phyloP scores from a whole-genome alignment of 805 yeast species.

The Yarrowia sp. region DNA sequence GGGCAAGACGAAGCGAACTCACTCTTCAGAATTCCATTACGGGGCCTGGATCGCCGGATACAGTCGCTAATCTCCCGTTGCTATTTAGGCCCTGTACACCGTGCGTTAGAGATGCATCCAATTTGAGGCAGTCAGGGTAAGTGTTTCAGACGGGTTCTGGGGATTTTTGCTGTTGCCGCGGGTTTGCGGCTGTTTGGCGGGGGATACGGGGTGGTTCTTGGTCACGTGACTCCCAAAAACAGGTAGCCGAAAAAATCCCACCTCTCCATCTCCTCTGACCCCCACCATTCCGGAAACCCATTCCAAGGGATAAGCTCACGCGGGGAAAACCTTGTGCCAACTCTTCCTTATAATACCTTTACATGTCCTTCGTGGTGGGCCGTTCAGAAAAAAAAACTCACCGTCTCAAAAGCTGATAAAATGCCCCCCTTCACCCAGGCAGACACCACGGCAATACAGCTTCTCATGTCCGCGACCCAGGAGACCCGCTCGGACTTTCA shows the following conservation, averaged over 20 bases:
- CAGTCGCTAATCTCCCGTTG: neutral
- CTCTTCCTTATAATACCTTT: neutral
- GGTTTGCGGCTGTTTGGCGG: no score
- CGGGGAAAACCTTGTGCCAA: slow-evolving; percentile 3
- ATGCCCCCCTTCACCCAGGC: slow-evolving; percentile 13
- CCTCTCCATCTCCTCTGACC: no score
- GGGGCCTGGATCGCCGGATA: neutral
- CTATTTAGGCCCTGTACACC: slow-evolving; percentile 10
- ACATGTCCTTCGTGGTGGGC: no score
- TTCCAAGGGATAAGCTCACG: neutral
- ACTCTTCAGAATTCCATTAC: neutral
- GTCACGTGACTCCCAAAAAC: no score
- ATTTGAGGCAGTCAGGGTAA: slow-evolving; percentile 20
- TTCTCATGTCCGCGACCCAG: slow-evolving; percentile 1
- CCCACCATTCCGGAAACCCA: no score
- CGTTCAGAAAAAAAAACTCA: no score
- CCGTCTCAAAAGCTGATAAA: neutral
- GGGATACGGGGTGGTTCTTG: no score
- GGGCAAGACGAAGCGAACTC: neutral
- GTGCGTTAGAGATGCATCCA: neutral
- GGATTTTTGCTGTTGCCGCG: no score
- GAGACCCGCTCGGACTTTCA: slow-evolving; percentile 5
- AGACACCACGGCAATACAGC: slow-evolving; percentile 4
- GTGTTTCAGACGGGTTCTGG: no score
- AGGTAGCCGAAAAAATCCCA: no score